These are phyloP conservation scores for Colletotrichum tanaceti DNA, from an alignment of 2,329 filamentous ascomycete species.

Conservation along the genomic window DNA sequence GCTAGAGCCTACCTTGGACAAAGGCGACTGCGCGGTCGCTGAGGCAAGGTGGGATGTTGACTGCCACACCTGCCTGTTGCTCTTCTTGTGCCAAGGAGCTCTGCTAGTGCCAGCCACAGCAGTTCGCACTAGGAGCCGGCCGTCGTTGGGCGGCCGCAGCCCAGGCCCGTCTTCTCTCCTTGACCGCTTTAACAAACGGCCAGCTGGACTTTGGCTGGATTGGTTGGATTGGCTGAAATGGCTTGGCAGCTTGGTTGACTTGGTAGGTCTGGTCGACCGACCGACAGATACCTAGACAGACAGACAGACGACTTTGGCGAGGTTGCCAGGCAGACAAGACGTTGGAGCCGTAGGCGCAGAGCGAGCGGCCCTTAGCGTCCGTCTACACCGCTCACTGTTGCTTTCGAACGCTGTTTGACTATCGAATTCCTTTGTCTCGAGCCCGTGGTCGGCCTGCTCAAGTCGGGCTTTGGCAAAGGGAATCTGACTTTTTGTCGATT, in stretches of 20 bases:
- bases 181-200: conserved; percentile 8
- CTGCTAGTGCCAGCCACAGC: conserved; percentile 21
- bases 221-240: conserved; percentile 3
- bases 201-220: conserved; percentile 21
- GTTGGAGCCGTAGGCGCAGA: conserved; percentile 5
- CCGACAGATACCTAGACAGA: no score
- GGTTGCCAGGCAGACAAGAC: conserved; percentile 16
- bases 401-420: conserved; percentile 24
- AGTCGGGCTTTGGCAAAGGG: conserved; percentile 23
- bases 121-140: conserved; percentile 32
- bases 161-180: conserved; percentile 23
- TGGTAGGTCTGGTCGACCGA: background rate
- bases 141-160: conserved; percentile 26
- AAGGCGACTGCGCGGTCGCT: conserved; percentile 8
- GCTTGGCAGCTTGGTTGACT: background rate
- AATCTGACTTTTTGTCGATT: conserved; percentile 31
- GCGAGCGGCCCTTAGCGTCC: conserved; percentile 5
- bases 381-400: conserved; percentile 22
- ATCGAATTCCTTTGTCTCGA: conserved; percentile 29
- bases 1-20: background rate
- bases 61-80: conserved; percentile 30
- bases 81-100: conserved; percentile 1
- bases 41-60: conserved; percentile 26
- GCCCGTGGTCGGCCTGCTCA: background rate
- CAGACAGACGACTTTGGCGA: background rate